Percentiles rank a stretch among this genome's conserved stretches.
Evolutionary conservation across 257 asterid species (phyloP).

Genomic region (Marsdenia floribunda): DNA sequence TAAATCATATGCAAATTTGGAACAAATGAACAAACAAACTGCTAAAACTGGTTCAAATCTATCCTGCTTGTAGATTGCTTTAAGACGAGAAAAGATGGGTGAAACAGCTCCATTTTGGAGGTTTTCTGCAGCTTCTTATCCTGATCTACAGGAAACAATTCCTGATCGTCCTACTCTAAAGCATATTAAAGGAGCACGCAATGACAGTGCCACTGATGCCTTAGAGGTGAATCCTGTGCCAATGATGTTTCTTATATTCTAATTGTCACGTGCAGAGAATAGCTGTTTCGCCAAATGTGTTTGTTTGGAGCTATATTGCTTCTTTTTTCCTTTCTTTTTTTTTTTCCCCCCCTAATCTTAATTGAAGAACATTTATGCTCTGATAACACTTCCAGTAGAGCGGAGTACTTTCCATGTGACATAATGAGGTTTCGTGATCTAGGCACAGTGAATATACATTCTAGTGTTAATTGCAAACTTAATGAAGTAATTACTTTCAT

Average conservation of each 20-base stretch:
- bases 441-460: not conserved
- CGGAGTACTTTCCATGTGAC: not conserved
- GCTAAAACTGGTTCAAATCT: conserved; percentile 10
- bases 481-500: not conserved
- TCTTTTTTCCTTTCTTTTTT: not conserved
- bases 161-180: conserved; percentile 25
- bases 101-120: conserved; percentile 89
- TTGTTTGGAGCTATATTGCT: not conserved
- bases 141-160: conserved; percentile 53
- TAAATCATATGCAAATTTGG: not conserved
- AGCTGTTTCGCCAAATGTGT: not conserved
- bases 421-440: not conserved
- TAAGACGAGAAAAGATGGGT: conserved; percentile 84
- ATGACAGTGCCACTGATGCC: conserved; percentile 28
- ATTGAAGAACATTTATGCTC: not conserved
- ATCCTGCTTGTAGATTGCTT: conserved; percentile 53
- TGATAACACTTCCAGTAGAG: not conserved
- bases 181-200: conserved; percentile 16
- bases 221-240: conserved; percentile 42
- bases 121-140: conserved; percentile 84
- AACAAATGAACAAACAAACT: not conserved
- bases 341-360: not conserved
- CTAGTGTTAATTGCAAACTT: not conserved
- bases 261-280: conserved; percentile 4
- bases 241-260: conserved; percentile 12